Evolutionary conservation across 495 filamentous ascomycete genomes (phyloP), one percentile per base, ranked within the genome.

Genomic region (Trichoderma asperelloides): DNA sequence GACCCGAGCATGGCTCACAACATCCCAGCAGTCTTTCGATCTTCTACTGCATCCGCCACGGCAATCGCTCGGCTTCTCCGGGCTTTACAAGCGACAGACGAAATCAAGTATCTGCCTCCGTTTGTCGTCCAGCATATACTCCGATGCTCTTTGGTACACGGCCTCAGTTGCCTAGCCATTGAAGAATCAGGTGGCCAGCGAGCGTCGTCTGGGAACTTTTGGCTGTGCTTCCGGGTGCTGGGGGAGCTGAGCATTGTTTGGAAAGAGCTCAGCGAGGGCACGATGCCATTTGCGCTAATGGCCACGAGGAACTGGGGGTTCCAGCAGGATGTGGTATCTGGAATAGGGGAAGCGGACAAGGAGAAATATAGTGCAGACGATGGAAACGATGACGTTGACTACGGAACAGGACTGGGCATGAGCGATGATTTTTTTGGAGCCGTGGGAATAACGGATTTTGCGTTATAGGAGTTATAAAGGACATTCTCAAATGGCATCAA

Each of bases 51-150:
- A 3, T 30, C 64, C 1, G 64, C 64, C 6, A 47, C 18, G 18
- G 37, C 37, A 9, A 60, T 60, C 9, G 6, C 27, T 1, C 15
- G 55, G 9, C 21, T 60, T 0, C 55, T 60, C 25, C 30, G 27
- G 23, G 27, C 15, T 2, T 25, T 60, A 7, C 55, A 60, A 3
- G 23, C 55, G 23, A 13, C 55, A 7, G 55, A 30, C 9, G 55
- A 45, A 12, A 9, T 33, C 64, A 33, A 65, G 41, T n/a, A 49
- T 49, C 39, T 39, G 23, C 64, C 37, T 1, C 64, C 64, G 5
- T 65, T 65, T 21, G 16, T 47, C 41, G n/a, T 47, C 0, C 49
- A 65, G 23, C 64, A 65, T 18, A 23, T 65, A 8, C 27, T 65
- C 0, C 33, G 64, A 18, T 40, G 40, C 23, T 41, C 37, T 9